Evolutionary conservation across 495 filamentous ascomycete species (phyloP).

Genomic region (Lindgomyces ingoldianus): DNA sequence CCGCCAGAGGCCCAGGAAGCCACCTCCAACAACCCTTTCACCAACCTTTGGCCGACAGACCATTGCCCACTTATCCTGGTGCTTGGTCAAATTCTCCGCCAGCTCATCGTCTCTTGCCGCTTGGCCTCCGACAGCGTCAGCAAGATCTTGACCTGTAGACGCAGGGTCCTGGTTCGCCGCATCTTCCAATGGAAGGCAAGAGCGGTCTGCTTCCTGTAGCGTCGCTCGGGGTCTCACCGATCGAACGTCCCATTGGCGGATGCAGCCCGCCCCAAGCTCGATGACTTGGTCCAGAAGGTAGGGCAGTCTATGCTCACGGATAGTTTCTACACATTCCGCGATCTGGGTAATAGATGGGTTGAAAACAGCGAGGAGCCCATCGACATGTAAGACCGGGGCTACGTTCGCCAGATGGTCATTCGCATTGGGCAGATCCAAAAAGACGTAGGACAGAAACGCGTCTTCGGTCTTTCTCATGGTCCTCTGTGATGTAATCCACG

Average conservation of each 20-base stretch:
- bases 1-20: constrained; percentile 70
- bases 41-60: constrained; percentile 73
- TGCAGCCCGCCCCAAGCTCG: constrained; percentile 64
- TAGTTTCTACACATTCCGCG: constrained; percentile 56
- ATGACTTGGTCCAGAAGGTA: constrained; percentile 63
- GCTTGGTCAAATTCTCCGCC: constrained; percentile 21
- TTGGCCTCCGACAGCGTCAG: constrained; percentile 24
- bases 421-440: constrained; percentile 70
- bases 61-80: constrained; percentile 52
- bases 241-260: constrained; percentile 67
- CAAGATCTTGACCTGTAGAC: constrained; percentile 10
- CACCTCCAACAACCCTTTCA: constrained; percentile 62
- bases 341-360: constrained; percentile 79
- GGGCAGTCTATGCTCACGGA: constrained; percentile 54
- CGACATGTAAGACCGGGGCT: constrained; percentile 55
- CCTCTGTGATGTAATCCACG: constrained; percentile 56
- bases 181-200: background rate
- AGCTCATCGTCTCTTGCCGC: constrained; percentile 33
- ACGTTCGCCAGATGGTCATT: constrained; percentile 61
- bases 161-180: background rate
- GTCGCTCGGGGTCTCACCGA: constrained; percentile 50
- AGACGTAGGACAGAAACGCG: constrained; percentile 65
- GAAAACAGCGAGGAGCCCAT: constrained; percentile 68
- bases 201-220: constrained; percentile 8
- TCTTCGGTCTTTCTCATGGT: constrained; percentile 36